These are phyloP conservation scores for Silene uniflora DNA, from an alignment of 148 eudicot species.

Conservation along the genomic window DNA sequence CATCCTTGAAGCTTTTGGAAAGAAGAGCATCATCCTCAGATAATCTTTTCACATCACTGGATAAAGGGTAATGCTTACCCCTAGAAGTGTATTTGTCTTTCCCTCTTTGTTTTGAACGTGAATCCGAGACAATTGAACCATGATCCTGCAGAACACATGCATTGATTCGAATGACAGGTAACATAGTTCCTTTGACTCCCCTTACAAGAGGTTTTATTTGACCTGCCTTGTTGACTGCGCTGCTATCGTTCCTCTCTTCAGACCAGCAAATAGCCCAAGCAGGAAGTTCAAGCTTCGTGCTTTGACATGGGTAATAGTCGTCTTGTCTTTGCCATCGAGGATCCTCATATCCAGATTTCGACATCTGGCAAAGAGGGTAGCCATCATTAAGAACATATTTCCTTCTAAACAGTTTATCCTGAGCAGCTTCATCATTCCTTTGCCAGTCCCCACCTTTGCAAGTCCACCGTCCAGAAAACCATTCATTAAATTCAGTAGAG, in stretches of 20 bases:
- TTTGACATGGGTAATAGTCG: slow-evolving; percentile 63
- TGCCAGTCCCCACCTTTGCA: slow-evolving; percentile 98
- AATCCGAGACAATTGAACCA: slow-evolving; percentile 69
- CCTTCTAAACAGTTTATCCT: slow-evolving; percentile 52
- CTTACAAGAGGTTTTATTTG: slow-evolving; percentile 50
- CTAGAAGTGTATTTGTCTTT: slow-evolving; percentile 66
- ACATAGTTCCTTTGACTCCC: slow-evolving; percentile 75
- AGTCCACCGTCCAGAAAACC: slow-evolving; percentile 69
- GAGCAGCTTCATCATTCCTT: slow-evolving; percentile 67
- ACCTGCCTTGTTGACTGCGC: slow-evolving; percentile 37
- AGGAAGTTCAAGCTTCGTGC: slow-evolving; percentile 76
- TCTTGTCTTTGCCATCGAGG: slow-evolving; percentile 71
- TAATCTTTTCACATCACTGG: slow-evolving; percentile 56
- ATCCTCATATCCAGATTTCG: slow-evolving; percentile 78
- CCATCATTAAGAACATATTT: slow-evolving; percentile 88
- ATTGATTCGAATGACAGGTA: slow-evolving; percentile 88
- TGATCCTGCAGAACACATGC: slow-evolving; percentile 85
- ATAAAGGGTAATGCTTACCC: slow-evolving; percentile 41
- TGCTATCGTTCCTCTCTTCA: slow-evolving; percentile 62
- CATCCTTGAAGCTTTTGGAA: slow-evolving; percentile 41
- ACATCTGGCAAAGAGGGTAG: slow-evolving; percentile 81
- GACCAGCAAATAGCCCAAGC: slow-evolving; percentile 72
- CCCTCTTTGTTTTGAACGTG: slow-evolving; percentile 58
- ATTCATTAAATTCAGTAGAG: slow-evolving; percentile 43
- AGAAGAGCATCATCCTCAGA: slow-evolving; percentile 44